These are phyloP conservation scores for Aspergillus bridgeri DNA, from an alignment of 495 filamentous ascomycete species.

Conservation along the genomic window DNA sequence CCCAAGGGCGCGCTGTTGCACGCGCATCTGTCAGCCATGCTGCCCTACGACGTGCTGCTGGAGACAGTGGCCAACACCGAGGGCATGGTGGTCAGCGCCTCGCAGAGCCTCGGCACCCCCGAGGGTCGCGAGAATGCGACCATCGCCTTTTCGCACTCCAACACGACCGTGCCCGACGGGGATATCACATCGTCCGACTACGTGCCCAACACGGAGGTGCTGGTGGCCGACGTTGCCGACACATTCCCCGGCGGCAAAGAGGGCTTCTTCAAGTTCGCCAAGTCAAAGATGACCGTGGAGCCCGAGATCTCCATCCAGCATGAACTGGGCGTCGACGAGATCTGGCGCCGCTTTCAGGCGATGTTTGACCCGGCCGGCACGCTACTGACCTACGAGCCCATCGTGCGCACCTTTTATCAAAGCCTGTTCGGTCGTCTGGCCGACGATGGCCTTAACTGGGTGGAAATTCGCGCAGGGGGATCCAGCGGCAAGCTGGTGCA, in stretches of 20 bases:
- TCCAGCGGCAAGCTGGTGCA: constrained; percentile 10
- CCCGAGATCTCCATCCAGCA: constrained; percentile 13
- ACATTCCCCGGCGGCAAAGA: constrained; percentile 9
- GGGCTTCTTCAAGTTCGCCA: constrained; percentile 11
- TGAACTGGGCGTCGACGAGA: constrained; percentile 16
- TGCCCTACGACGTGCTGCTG: constrained; percentile 13
- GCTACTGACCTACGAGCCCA: constrained; percentile 14
- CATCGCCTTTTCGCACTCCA: constrained; percentile 14
- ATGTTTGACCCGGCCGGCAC: constrained; percentile 6
- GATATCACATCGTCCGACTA: constrained; percentile 8
- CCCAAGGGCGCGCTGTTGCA: constrained; percentile 24
- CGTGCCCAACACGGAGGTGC: constrained; percentile 14
- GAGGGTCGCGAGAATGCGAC: constrained; percentile 9
- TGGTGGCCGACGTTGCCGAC: constrained; percentile 3
- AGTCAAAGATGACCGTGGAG: constrained; percentile 4
- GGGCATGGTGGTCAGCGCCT: constrained; percentile 18
- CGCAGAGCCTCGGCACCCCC: constrained; percentile 8
- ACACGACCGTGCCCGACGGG: constrained; percentile 3
- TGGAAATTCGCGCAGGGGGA: constrained; percentile 12
- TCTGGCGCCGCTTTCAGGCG: constrained; percentile 14
- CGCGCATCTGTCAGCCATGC: constrained; percentile 20
- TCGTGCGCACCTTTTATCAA: constrained; percentile 14
- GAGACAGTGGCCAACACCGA: constrained; percentile 11
- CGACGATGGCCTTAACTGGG: constrained; percentile 15
- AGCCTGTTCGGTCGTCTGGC: constrained; percentile 7